These are phyloP conservation scores for Beauveria bassiana DNA, from an alignment of 2,329 filamentous ascomycete species.

Conservation along the genomic window DNA sequence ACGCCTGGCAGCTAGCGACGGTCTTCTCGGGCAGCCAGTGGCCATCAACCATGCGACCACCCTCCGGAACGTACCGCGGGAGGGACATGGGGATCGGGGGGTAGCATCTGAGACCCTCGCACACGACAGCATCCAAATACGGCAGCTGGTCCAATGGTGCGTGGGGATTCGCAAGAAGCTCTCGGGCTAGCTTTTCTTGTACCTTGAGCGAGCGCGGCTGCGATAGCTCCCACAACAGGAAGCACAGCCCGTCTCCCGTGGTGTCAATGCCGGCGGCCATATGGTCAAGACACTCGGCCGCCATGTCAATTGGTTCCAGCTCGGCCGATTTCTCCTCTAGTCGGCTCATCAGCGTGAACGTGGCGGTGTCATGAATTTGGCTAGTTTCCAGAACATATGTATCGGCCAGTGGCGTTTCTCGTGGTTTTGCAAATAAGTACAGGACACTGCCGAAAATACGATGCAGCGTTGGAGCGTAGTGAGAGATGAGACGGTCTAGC, in stretches of 20 bases:
- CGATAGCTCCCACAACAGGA: slow-evolving; percentile 65
- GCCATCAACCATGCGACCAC: slow-evolving; percentile 48
- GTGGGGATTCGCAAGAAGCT: slow-evolving; percentile 37
- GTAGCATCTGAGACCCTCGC: slow-evolving; percentile 54
- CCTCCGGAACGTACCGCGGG: slow-evolving; percentile 49
- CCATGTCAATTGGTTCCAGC: slow-evolving; percentile 47
- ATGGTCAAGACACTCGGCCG: slow-evolving; percentile 63
- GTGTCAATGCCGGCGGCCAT: slow-evolving; percentile 67
- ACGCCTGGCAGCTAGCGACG: slow-evolving; percentile 54
- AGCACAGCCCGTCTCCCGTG: slow-evolving; percentile 61
- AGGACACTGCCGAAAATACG: slow-evolving; percentile 38
- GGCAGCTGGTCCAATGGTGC: slow-evolving; percentile 40
- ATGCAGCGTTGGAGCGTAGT: slow-evolving; percentile 48
- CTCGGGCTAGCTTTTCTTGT: slow-evolving; percentile 45
- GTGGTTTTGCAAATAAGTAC: slow-evolving; percentile 42
- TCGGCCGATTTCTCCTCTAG: slow-evolving; percentile 43
- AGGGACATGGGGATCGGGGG: slow-evolving; percentile 60
- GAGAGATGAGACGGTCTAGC: slow-evolving; percentile 49
- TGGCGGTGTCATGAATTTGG: slow-evolving; percentile 35
- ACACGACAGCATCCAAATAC: slow-evolving; percentile 56
- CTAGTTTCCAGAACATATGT: slow-evolving; percentile 48
- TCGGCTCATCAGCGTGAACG: slow-evolving; percentile 51
- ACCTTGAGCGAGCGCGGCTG: slow-evolving; percentile 44
- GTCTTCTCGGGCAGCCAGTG: slow-evolving; percentile 45
- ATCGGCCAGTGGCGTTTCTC: slow-evolving; percentile 51